These are phyloP conservation scores for Teratosphaeriaceae sp. DNA, from an alignment of 2,329 filamentous ascomycete species.

Conservation along the genomic window DNA sequence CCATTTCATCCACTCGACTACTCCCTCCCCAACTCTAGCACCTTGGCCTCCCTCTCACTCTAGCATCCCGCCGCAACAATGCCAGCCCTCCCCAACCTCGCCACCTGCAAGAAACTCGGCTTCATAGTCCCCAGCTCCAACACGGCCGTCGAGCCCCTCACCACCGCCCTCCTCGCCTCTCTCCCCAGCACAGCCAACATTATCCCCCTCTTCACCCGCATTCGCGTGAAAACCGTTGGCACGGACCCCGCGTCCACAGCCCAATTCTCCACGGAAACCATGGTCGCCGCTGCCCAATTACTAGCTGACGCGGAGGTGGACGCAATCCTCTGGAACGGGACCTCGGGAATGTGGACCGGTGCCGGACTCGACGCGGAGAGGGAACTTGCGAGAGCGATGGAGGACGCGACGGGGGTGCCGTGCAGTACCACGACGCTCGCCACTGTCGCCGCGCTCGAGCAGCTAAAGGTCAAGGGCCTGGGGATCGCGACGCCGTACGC, in stretches of 20 bases:
- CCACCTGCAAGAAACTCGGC: constrained; percentile 26
- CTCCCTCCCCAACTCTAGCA: neutral
- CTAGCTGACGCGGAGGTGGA: constrained; percentile 26
- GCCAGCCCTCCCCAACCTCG: constrained; percentile 11
- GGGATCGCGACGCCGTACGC: constrained; percentile 18
- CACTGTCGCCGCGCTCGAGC: constrained; percentile 14
- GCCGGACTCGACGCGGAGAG: constrained; percentile 11
- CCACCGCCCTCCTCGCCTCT: constrained; percentile 30
- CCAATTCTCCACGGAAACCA: constrained; percentile 26
- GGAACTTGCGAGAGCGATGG: constrained; percentile 11
- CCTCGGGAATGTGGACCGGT: constrained; percentile 27
- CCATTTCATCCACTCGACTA: neutral
- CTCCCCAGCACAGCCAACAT: constrained; percentile 21
- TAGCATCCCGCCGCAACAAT: neutral
- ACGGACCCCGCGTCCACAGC: constrained; percentile 28
- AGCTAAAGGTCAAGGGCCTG: constrained; percentile 9
- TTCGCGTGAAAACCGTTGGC: constrained; percentile 35
- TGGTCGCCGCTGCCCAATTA: constrained; percentile 24
- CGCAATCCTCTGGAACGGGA: constrained; percentile 28
- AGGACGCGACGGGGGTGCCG: constrained; percentile 12
- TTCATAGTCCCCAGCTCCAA: constrained; percentile 41
- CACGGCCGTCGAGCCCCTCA: constrained; percentile 39
- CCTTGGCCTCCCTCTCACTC: neutral
- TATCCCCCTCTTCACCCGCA: constrained; percentile 32
- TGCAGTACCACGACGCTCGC: constrained; percentile 20